A percentile compares a stretch with the other conserved stretches of the same genome.
Conservation (phyloP, 1,284 basidiomycete species). For the Naganishia liquefaciens region DNA sequence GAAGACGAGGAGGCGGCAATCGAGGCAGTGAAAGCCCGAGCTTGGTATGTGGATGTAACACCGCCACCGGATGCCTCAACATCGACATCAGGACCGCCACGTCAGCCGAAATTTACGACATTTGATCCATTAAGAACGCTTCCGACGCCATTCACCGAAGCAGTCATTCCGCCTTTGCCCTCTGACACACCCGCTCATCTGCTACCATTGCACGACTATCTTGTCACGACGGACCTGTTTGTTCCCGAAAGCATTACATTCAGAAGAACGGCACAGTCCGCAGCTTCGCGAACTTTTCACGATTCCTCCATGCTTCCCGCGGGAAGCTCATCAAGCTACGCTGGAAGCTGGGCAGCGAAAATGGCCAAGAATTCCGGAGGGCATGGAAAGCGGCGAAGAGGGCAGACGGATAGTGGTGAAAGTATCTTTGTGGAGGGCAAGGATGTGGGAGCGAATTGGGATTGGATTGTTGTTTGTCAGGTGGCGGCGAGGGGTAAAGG, state of each 20-base stretch:
- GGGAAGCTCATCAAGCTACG: constrained; percentile 2
- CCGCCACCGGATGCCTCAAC: neutral
- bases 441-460: constrained; percentile 36
- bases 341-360: constrained; percentile 11
- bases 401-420: constrained; percentile 32
- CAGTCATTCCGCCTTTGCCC: constrained; percentile 24
- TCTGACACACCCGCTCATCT: constrained; percentile 14
- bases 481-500: constrained; percentile 35
- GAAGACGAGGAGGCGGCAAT: constrained; percentile 10
- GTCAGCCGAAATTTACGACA: constrained; percentile 31
- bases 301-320: constrained; percentile 4
- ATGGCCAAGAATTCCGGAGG: constrained; percentile 6
- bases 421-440: constrained; percentile 33
- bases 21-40: constrained; percentile 31
- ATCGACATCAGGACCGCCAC: neutral
- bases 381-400: constrained; percentile 33
- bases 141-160: constrained; percentile 21
- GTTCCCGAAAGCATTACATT: constrained; percentile 30
- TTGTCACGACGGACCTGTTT: constrained; percentile 28
- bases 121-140: constrained; percentile 32
- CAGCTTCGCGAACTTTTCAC: constrained; percentile 15
- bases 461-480: constrained; percentile 36
- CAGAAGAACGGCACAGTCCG: constrained; percentile 20
- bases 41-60: constrained; percentile 32
- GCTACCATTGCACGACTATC: constrained; percentile 28